Conservation (phyloP, 495 filamentous ascomycete species). For the Penicillium bialowiezense region DNA sequence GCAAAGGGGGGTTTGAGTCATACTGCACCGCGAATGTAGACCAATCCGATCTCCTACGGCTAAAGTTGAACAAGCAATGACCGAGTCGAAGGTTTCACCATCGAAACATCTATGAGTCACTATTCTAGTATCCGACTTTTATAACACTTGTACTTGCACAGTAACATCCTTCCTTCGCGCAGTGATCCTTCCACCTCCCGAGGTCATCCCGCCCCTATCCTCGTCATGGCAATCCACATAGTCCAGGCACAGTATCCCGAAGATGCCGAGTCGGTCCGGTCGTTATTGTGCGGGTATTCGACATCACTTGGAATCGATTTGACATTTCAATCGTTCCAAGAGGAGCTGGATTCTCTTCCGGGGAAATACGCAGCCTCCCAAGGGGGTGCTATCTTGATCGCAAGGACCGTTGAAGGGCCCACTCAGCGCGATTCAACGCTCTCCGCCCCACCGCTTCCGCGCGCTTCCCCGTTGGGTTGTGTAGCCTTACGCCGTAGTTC, state of each 20-base stretch:
- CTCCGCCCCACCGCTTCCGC: not conserved
- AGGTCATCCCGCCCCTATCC: too few relatives aligned
- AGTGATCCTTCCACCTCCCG: too few relatives aligned
- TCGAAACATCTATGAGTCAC: too few relatives aligned
- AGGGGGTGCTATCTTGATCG: conserved; percentile 47
- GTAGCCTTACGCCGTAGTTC: conserved; percentile 32
- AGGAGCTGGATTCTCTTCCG: conserved; percentile 50
- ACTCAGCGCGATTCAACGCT: not conserved
- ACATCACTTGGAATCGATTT: conserved; percentile 52
- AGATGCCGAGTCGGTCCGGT: conserved; percentile 32
- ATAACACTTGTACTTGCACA: too few relatives aligned
- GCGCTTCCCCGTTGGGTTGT: conserved; percentile 40
- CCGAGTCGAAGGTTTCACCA: too few relatives aligned
- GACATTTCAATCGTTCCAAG: conserved; percentile 53
- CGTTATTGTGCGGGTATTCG: conserved; percentile 54
- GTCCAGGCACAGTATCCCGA: conserved; percentile 26
- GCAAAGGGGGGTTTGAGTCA: too few relatives aligned
- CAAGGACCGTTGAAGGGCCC: conserved; percentile 18
- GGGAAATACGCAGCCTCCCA: conserved; percentile 49
- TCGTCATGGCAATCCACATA: conserved; percentile 25
- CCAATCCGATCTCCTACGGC: too few relatives aligned
- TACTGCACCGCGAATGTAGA: too few relatives aligned
- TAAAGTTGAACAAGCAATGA: too few relatives aligned
- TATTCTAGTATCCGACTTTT: too few relatives aligned
- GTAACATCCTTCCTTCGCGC: too few relatives aligned